phyloP scores from a whole-genome alignment of 257 asterid genomes.

The Jasminum sambac region DNA sequence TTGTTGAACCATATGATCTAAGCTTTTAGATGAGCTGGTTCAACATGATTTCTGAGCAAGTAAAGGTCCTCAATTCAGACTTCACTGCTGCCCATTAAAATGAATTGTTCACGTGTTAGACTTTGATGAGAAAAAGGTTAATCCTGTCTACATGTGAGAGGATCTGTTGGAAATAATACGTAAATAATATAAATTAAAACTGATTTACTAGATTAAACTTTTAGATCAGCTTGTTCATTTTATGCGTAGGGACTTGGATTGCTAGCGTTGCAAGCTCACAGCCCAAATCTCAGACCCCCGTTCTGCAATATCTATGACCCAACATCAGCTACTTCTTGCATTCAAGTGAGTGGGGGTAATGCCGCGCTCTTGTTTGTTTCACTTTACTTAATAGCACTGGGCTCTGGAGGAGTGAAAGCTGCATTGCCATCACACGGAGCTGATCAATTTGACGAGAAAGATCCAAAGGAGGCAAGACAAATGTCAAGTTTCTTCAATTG shows the following conservation, averaged over 20 bases:
- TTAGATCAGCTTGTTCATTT: too few species aligned
- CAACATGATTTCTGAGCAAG: too few species aligned
- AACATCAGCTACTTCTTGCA: slow-evolving; percentile 30
- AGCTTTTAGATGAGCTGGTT: too few species aligned
- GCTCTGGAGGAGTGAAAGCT: slow-evolving; percentile 63
- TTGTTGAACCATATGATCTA: too few species aligned
- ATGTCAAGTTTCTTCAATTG: slow-evolving; percentile 71
- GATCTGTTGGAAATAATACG: too few species aligned
- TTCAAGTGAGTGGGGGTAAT: slow-evolving; percentile 44
- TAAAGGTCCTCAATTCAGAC: too few species aligned
- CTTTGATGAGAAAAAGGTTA: too few species aligned
- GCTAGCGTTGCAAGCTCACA: slow-evolving; percentile 63
- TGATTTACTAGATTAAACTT: too few species aligned
- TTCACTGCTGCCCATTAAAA: too few species aligned
- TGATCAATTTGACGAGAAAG: slow-evolving; percentile 72
- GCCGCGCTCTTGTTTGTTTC: slow-evolving; percentile 46
- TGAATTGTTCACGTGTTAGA: too few species aligned
- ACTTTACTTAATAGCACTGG: slow-evolving; percentile 55
- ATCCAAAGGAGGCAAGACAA: slow-evolving; percentile 48
- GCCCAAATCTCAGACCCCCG: slow-evolving; percentile 50
- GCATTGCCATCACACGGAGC: slow-evolving; percentile 81
- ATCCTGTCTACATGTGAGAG: too few species aligned
- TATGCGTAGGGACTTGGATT: slow-evolving; percentile 55
- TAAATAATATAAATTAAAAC: too few species aligned
- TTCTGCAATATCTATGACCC: slow-evolving; percentile 52